These are phyloP conservation scores for Sclerotinia minor DNA, from an alignment of 2,329 filamentous ascomycete genomes.

Conservation along the genomic window DNA sequence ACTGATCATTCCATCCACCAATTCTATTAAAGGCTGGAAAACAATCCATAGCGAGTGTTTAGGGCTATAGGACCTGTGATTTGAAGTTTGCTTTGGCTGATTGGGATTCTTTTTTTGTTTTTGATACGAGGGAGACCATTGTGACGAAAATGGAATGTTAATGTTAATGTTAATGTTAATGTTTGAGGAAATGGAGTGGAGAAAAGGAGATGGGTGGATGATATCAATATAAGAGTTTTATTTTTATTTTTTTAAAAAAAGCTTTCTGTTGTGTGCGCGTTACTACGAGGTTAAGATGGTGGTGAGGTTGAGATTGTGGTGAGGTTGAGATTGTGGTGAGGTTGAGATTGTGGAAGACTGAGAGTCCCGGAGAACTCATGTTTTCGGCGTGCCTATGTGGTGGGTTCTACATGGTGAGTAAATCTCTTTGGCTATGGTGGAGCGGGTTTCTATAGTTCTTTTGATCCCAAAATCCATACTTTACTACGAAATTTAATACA, in stretches of 20 bases:
- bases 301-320: not conserved
- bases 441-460: not conserved
- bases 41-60: no score
- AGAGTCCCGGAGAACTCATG: not conserved
- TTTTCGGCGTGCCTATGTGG: not conserved
- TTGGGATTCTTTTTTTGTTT: not conserved
- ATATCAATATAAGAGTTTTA: no score
- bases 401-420: not conserved
- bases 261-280: not conserved
- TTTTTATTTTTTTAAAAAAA: no score
- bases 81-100: no score
- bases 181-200: not conserved
- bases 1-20: no score
- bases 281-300: not conserved
- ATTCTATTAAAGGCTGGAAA: no score
- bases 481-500: no score
- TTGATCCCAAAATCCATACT: not conserved
- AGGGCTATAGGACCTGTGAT: no score
- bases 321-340: not conserved
- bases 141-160: not conserved
- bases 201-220: no score
- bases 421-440: not conserved
- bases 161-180: no score
- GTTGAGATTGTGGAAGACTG: not conserved
- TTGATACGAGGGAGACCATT: no score